Percentiles rank a stretch among this genome's conserved stretches.
These are phyloP conservation scores for Lactifluus piperatus DNA, from an alignment of 768 basidiomycete species.

Conservation along the genomic window DNA sequence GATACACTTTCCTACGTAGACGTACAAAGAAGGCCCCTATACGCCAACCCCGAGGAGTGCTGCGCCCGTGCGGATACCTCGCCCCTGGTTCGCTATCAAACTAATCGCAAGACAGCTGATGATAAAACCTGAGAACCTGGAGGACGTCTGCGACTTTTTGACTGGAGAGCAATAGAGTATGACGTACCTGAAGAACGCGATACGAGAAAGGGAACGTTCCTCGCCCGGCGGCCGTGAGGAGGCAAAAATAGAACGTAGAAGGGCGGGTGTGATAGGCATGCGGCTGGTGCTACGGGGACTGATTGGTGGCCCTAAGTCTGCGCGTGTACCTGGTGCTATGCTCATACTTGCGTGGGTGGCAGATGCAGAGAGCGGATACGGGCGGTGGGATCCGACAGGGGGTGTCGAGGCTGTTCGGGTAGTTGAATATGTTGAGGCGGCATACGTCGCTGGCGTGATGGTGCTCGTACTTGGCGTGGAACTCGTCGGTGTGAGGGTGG, in stretches of 20 bases:
- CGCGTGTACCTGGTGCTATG: slow-evolving; percentile 3
- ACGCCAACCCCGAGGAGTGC: slow-evolving; percentile 58
- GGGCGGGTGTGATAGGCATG: slow-evolving; percentile 78
- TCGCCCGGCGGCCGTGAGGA: slow-evolving; percentile 76
- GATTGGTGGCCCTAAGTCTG: slow-evolving; percentile 30
- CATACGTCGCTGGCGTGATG: slow-evolving; percentile 16
- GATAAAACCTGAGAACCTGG: slow-evolving; percentile 73
- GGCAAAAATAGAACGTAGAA: slow-evolving; percentile 76
- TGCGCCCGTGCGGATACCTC: slow-evolving; percentile 58
- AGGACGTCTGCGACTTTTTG: not conserved
- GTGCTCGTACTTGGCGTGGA: slow-evolving; percentile 15
- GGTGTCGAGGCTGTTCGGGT: not conserved
- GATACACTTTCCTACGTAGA: not conserved
- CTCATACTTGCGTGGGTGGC: slow-evolving; percentile 4
- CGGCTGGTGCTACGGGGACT: slow-evolving; percentile 42
- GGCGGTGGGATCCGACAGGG: slow-evolving; percentile 4
- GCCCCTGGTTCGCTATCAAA: slow-evolving; percentile 59
- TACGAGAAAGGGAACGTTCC: slow-evolving; percentile 74
- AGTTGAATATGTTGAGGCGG: not conserved
- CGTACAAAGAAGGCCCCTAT: not conserved
- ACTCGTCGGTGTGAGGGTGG: slow-evolving; percentile 9
- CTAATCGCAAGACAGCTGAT: slow-evolving; percentile 77
- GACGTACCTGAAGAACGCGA: slow-evolving; percentile 76
- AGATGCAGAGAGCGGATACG: slow-evolving; percentile 14
- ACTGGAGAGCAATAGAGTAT: not conserved